These are phyloP conservation scores for Ceratocystis papillata DNA, from an alignment of 2,329 filamentous ascomycete genomes.

Conservation along the genomic window DNA sequence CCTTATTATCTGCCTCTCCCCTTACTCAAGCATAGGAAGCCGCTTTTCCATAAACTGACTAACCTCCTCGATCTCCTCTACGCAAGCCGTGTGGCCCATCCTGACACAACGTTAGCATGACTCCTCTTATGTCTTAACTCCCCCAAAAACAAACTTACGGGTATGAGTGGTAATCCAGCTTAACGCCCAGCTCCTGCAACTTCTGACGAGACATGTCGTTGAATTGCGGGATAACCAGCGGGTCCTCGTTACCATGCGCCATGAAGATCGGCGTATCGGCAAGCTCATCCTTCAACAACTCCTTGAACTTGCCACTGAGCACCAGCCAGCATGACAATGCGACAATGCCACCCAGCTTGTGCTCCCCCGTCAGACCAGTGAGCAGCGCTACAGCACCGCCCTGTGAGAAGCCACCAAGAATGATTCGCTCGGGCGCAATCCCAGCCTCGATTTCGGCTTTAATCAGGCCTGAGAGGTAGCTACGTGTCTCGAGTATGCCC, in stretches of 20 bases:
- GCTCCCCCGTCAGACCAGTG: conserved; percentile 59
- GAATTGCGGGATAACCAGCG: conserved; percentile 57
- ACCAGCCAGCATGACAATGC: conserved; percentile 74
- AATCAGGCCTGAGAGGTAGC: conserved; percentile 70
- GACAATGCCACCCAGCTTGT: conserved; percentile 78
- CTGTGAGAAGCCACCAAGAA: conserved; percentile 77
- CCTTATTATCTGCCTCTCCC: neutral
- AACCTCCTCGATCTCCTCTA: conserved; percentile 71
- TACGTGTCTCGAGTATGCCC: conserved; percentile 62
- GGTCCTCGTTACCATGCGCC: conserved; percentile 73
- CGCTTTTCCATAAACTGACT: conserved; percentile 46
- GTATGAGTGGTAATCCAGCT: conserved; percentile 68
- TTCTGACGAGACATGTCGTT: conserved; percentile 56
- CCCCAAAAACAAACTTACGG: conserved; percentile 39
- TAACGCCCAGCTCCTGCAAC: conserved; percentile 58
- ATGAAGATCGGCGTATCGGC: conserved; percentile 75
- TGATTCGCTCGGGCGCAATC: conserved; percentile 70
- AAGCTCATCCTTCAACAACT: conserved; percentile 34
- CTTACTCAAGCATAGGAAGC: conserved; percentile 33
- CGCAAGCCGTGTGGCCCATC: conserved; percentile 64
- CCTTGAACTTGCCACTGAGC: conserved; percentile 42
- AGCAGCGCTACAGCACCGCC: conserved; percentile 82
- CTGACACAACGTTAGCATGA: conserved; percentile 32
- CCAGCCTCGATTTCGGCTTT: conserved; percentile 68
- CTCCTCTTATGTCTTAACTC: neutral